phyloP scores from a whole-genome alignment of 2,329 filamentous ascomycete species.

The Paraphoma sp. region DNA sequence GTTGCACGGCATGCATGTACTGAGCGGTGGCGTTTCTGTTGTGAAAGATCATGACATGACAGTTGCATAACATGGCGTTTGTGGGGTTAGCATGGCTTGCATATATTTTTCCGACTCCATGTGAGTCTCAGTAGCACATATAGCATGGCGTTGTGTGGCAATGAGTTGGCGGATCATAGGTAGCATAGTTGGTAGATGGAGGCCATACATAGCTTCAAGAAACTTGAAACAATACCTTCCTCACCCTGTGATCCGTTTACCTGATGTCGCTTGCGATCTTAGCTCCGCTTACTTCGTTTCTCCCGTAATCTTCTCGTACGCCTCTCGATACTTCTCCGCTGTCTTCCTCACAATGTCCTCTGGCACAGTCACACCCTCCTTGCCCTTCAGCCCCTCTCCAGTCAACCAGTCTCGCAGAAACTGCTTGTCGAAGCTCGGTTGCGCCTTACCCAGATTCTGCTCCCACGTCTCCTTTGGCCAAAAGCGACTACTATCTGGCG shows the following conservation, averaged over 20 bases:
- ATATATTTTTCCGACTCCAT: neutral
- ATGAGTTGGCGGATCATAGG: neutral
- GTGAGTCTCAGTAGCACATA: neutral
- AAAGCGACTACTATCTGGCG: conserved; percentile 78
- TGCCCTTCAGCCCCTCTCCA: conserved; percentile 74
- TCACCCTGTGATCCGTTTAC: neutral
- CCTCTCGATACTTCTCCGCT: conserved; percentile 75
- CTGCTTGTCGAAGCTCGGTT: conserved; percentile 86
- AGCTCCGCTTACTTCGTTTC: neutral
- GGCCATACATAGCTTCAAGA: neutral
- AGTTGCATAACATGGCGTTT: conserved; percentile 2
- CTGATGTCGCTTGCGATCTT: neutral
- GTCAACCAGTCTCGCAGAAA: conserved; percentile 81
- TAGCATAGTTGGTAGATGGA: neutral
- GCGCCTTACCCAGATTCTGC: conserved; percentile 67
- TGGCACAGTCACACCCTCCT: conserved; percentile 74
- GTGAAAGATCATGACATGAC: conserved; percentile 3
- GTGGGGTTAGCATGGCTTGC: neutral
- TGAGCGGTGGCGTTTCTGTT: conserved; percentile 16
- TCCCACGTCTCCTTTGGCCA: conserved; percentile 79
- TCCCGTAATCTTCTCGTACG: conserved; percentile 70
- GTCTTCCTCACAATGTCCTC: conserved; percentile 74
- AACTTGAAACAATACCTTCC: neutral
- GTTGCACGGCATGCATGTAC: conserved; percentile 6
- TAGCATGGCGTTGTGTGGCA: neutral